Evolutionary conservation across 441 rosid species (phyloP), one percentile per base, ranked within the genome.

Genomic region (Capsella rubella): DNA sequence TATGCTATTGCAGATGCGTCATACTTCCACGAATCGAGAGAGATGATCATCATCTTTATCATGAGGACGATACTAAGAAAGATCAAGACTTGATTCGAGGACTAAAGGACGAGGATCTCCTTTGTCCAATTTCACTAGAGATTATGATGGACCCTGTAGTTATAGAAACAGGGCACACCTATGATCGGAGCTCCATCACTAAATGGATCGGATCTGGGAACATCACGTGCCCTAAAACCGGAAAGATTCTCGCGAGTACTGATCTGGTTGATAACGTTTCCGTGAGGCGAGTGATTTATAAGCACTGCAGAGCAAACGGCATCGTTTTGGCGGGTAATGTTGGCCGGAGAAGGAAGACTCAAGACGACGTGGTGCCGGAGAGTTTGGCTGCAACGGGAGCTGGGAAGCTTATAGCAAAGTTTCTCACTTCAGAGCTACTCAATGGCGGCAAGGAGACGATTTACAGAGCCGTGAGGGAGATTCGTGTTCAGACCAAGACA

Each of bases 91-190:
- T 69, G 39, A 47, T 58, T 15, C 56, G 15, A 18, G 65, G 74
- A 78, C 70, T 90, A 58, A 87, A 87, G 52, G 82, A 83, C 2
- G 93, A 87, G 64, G 96, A 90, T 79, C 87, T 92, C 27, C 85
- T 89, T 12, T 92, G 98, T 80, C 96, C 93, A 2, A 89, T 92
- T 66, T 90, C 96, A 1, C 92, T 92, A 4, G 95, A 92, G 67
- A 81, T 92, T 14, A 90, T 92, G 96, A 81, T 76, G 18, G 95
- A 90, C 81, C 98, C 96, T 0, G 93, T 89, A 16, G 85, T 90
- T 2, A 79, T 89, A 27, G 80, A 87, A 3, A 92, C 96, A 0
- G 98, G 98, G 14, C 96, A 92, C 62, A 90, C 95, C 4, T 92
- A 92, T 42, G 95, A 92, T 64, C 92, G 96, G 40, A 80, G 85